Conservation (phyloP, 164 flowering plant genomes). For the Vitis amurensis region DNA sequence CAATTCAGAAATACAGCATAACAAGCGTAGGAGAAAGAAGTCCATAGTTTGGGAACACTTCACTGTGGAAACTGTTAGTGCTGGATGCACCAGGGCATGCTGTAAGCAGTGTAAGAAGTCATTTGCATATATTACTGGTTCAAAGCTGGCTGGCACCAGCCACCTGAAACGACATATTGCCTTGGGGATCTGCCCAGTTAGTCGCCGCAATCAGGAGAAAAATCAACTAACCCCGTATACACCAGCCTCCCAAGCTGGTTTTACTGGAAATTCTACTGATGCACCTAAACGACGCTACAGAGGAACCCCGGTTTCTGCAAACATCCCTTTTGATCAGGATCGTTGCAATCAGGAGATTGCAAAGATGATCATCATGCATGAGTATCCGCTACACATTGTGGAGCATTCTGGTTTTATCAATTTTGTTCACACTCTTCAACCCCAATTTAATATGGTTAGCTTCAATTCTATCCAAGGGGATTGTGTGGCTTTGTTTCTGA, state of each 20-base stretch:
- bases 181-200: slow-evolving; percentile 60
- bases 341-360: slow-evolving; percentile 57
- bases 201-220: slow-evolving; percentile 24
- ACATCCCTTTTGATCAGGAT: slow-evolving; percentile 50
- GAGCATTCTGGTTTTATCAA: slow-evolving; percentile 65
- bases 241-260: slow-evolving; percentile 26
- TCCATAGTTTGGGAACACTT: slow-evolving; percentile 93
- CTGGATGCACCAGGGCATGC: slow-evolving; percentile 61
- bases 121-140: slow-evolving; percentile 76
- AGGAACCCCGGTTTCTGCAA: slow-evolving; percentile 26
- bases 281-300: slow-evolving; percentile 49
- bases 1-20: slow-evolving; percentile 41
- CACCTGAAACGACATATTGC: slow-evolving; percentile 86
- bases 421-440: slow-evolving; percentile 59
- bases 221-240: slow-evolving; percentile 26
- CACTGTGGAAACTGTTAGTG: slow-evolving; percentile 46
- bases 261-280: slow-evolving; percentile 28
- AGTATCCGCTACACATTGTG: slow-evolving; percentile 70
- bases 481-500: slow-evolving; percentile 45
- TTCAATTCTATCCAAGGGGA: slow-evolving; percentile 56
- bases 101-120: slow-evolving; percentile 80
- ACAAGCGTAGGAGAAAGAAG: slow-evolving; percentile 69
- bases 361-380: slow-evolving; percentile 75
- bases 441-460: slow-evolving; percentile 53
- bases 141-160: slow-evolving; percentile 82